Conservation (phyloP, 306 rosid species). For the Alnus glutinosa region DNA sequence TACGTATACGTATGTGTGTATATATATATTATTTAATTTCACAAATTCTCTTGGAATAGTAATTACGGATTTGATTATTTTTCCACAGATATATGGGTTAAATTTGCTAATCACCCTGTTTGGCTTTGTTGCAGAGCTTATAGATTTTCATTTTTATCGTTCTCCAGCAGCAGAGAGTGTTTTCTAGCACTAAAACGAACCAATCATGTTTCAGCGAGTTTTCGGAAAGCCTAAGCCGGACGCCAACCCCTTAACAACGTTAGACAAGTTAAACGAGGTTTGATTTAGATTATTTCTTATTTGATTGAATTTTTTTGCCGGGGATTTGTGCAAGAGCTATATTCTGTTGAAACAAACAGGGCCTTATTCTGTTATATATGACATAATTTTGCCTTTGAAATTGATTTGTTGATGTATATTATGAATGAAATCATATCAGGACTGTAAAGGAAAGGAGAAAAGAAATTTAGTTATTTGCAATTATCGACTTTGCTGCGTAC, state of each 20-base stretch:
- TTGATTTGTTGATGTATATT: not conserved
- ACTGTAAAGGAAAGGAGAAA: not conserved
- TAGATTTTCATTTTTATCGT: not conserved
- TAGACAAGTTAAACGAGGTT: conserved; percentile 92
- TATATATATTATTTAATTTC: not conserved
- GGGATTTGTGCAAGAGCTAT: not conserved
- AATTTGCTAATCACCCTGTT: not conserved
- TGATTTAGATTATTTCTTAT: not conserved
- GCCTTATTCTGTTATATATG: not conserved
- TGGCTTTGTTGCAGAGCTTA: not conserved
- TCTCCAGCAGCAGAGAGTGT: not conserved
- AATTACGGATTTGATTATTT: not conserved
- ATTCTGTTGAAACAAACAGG: not conserved
- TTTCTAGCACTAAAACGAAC: not conserved
- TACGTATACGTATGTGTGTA: too few relatives aligned
- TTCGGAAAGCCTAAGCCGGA: conserved; percentile 92
- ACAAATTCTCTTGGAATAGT: not conserved
- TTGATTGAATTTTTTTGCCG: not conserved
- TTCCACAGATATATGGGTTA: not conserved
- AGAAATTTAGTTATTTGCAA: not conserved
- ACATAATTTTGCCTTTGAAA: not conserved
- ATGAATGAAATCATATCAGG: not conserved
- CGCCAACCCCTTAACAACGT: conserved; percentile 62
- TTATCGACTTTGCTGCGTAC: not conserved
- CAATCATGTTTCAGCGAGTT: conserved; percentile 74